Evolutionary conservation across 371 early-diverging fungal genomes (phyloP), one percentile per base, ranked within the genome.

Genomic region (Rhizopus stolonifer): DNA sequence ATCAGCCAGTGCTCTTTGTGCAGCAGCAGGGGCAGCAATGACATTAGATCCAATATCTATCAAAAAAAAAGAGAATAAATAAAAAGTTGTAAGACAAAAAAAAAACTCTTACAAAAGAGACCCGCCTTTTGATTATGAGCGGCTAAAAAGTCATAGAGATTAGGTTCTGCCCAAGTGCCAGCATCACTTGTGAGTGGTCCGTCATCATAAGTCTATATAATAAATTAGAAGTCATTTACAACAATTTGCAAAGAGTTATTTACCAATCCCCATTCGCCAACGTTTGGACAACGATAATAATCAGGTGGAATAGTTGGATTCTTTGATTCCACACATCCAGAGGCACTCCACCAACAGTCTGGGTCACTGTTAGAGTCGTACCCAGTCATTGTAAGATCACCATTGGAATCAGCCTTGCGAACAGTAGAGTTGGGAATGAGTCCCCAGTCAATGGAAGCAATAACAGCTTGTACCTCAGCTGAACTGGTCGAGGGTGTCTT

Each of bases 191-290:
- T 73, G 21, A 65, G 60, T 17, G 77, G 77, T 13, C 69, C 69
- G 52, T 69, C 69, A 48, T 69, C 69, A 33, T 67, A 77, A 21
- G 54, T 60, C 54, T 55, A 32, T 46, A 1, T n/a, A 15, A n/a
- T 8, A n/a, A n/a, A n/a, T n/a, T n/a, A n/a, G n/a, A n/a, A n/a
- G n/a, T n/a, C n/a, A n/a, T n/a, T n/a, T n/a, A n/a, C n/a, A n/a
- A n/a, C n/a, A n/a, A n/a, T n/a, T n/a, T n/a, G n/a, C n/a, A n/a
- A n/a, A n/a, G n/a, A n/a, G n/a, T n/a, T 61, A 66, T 55, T 46
- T 47, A 55, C 55, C 46, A 73, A 54, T 49, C 77, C 77, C 77
- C 77, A 77, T 51, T 77, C 71, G 26, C 72, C 72, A 2, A 42
- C 64, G 13, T 63, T 49, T 23, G 69, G 71, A 40, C 77, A 77